These are phyloP conservation scores for Stephania cephalantha DNA, from an alignment of 164 flowering plant species.

Conservation along the genomic window DNA sequence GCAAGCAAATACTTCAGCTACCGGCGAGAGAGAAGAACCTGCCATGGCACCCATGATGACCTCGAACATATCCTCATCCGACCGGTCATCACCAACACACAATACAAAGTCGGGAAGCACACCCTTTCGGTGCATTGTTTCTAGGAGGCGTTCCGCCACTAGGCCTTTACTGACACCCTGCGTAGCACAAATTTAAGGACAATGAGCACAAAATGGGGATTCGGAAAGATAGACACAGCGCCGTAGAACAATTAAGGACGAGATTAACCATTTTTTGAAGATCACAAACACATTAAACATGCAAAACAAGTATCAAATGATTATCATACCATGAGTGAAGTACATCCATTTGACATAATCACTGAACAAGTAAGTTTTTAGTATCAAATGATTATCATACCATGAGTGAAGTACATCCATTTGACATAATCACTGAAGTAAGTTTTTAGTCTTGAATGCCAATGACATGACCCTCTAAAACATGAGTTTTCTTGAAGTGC, in stretches of 20 bases:
- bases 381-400: too few species aligned
- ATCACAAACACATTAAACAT: too few species aligned
- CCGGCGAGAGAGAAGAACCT: constrained; percentile 33
- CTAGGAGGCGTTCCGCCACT: constrained; percentile 38
- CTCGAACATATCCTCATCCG: constrained; percentile 57
- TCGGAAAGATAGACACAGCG: background rate
- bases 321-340: too few species aligned
- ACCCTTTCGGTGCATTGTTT: constrained; percentile 29
- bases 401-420: too few species aligned
- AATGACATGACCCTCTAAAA: too few species aligned
- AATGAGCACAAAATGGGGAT: background rate
- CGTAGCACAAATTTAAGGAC: background rate
- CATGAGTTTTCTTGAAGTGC: too few species aligned
- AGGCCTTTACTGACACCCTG: constrained; percentile 51
- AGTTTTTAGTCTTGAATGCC: too few species aligned
- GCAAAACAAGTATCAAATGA: too few species aligned
- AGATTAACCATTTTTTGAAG: too few species aligned
- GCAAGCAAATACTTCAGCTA: constrained; percentile 52
- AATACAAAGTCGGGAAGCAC: constrained; percentile 45
- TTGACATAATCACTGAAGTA: too few species aligned
- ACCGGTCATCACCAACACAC: constrained; percentile 51
- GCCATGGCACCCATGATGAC: constrained; percentile 31
- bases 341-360: too few species aligned
- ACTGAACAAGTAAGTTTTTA: too few species aligned
- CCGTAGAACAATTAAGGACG: background rate